Percentiles rank a stretch among this genome's conserved stretches.
Conservation (phyloP, 345 rosid genomes). For the Arabidopsis suecica region DNA sequence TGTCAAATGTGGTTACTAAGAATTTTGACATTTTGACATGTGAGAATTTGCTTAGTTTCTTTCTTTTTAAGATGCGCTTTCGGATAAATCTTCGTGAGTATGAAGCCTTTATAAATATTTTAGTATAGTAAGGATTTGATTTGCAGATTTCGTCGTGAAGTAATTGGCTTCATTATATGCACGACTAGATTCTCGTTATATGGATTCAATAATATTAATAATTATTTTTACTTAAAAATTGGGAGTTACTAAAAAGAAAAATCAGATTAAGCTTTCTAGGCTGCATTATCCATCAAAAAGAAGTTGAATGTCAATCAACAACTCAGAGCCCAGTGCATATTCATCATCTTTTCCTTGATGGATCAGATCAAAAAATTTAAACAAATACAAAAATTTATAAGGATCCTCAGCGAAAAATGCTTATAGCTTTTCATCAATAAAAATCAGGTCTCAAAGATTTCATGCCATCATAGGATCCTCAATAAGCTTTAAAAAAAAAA, state of each 20-base stretch:
- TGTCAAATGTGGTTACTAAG: no score
- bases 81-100: no score
- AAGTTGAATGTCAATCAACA: slow-evolving; percentile 44
- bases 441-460: slow-evolving; percentile 50
- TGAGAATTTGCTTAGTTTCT: no score
- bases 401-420: slow-evolving; percentile 43
- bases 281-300: slow-evolving; percentile 48
- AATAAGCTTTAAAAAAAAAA: background rate
- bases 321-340: slow-evolving; percentile 52
- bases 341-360: slow-evolving; percentile 37
- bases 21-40: no score
- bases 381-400: background rate
- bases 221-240: background rate
- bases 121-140: background rate
- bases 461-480: slow-evolving; percentile 46
- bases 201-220: background rate
- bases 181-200: background rate
- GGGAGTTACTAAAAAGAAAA: background rate
- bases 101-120: background rate
- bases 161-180: background rate
- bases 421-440: slow-evolving; percentile 43
- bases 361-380: background rate
- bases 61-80: no score
- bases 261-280: slow-evolving; percentile 50
- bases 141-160: background rate